Evolutionary conservation across 2,329 filamentous ascomycete genomes (phyloP).

Genomic region (Calonectria pseudoreteaudii): DNA sequence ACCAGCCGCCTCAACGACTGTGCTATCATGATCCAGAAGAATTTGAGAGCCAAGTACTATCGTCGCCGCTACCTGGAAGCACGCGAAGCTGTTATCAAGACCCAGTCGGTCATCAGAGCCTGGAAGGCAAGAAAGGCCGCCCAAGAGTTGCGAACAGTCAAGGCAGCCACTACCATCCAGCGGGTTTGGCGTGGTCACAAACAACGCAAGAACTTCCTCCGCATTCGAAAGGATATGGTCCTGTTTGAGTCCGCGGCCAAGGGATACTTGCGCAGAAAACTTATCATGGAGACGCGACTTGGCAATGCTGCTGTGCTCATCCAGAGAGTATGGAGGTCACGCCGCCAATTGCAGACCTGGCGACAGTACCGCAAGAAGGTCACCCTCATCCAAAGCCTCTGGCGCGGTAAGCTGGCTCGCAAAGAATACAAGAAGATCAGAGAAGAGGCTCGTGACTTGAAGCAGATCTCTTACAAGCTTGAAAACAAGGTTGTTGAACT

Average conservation of each 20-base stretch:
- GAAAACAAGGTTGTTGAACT: constrained; percentile 99
- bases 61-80: constrained; percentile 90
- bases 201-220: constrained; percentile 83
- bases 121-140: constrained; percentile 82
- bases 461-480: constrained; percentile 99
- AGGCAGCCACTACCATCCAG: constrained; percentile 94
- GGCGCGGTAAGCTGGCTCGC: constrained; percentile 86
- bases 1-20: constrained; percentile 92
- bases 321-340: constrained; percentile 88
- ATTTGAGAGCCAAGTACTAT: constrained; percentile 94
- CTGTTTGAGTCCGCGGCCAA: constrained; percentile 91
- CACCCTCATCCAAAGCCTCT: constrained; percentile 89
- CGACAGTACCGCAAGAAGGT: constrained; percentile 91
- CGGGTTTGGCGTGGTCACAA: constrained; percentile 94
- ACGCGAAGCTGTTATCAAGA: constrained; percentile 80
- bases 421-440: constrained; percentile 89
- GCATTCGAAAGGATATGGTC: constrained; percentile 85
- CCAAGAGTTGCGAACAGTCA: constrained; percentile 83
- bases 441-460: constrained; percentile 96
- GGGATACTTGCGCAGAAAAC: constrained; percentile 89
- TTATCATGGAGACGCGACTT: constrained; percentile 93
- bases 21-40: constrained; percentile 99
- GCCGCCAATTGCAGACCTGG: constrained; percentile 83
- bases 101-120: constrained; percentile 83
- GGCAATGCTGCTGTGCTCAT: constrained; percentile 93